These are phyloP conservation scores for Mycena capillaripes DNA, from an alignment of 768 basidiomycete genomes.

Conservation along the genomic window DNA sequence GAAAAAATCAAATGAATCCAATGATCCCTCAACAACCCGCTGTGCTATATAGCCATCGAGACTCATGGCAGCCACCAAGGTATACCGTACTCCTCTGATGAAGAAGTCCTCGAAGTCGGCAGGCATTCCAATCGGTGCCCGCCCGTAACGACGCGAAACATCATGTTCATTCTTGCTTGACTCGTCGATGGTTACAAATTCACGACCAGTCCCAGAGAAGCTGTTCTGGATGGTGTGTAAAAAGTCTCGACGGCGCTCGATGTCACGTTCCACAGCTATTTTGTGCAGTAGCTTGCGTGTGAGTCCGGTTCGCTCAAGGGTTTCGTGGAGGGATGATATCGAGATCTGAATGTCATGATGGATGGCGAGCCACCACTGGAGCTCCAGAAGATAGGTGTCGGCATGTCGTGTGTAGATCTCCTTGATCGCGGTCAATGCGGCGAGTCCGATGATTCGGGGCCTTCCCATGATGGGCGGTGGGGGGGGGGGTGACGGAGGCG, in stretches of 20 bases:
- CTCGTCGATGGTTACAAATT: constrained; percentile 47
- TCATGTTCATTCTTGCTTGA: constrained; percentile 46
- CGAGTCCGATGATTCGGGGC: constrained; percentile 36
- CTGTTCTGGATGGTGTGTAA: constrained; percentile 11
- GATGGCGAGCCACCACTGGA: constrained; percentile 39
- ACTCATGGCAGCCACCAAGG: constrained; percentile 47
- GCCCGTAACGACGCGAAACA: constrained; percentile 41
- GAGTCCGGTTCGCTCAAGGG: constrained; percentile 76
- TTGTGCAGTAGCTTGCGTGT: constrained; percentile 76
- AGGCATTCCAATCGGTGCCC: constrained; percentile 36
- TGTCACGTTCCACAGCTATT: constrained; percentile 42
- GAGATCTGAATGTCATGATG: constrained; percentile 42
- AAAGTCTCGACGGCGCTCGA: constrained; percentile 32
- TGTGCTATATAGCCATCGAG: constrained; percentile 46
- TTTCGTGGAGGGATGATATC: constrained; percentile 58
- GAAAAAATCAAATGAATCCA: constrained; percentile 42
- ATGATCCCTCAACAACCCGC: constrained; percentile 42
- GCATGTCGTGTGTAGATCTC: constrained; percentile 33
- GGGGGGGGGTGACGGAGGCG: background rate
- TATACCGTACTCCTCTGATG: constrained; percentile 42
- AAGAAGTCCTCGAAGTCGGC: constrained; percentile 42
- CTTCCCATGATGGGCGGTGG: constrained; percentile 39
- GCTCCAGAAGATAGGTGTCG: constrained; percentile 41
- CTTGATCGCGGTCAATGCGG: constrained; percentile 38
- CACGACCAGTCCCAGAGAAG: constrained; percentile 31